Conservation (phyloP, 2,329 filamentous ascomycete genomes). For the Arthrobotrys sinensis region DNA sequence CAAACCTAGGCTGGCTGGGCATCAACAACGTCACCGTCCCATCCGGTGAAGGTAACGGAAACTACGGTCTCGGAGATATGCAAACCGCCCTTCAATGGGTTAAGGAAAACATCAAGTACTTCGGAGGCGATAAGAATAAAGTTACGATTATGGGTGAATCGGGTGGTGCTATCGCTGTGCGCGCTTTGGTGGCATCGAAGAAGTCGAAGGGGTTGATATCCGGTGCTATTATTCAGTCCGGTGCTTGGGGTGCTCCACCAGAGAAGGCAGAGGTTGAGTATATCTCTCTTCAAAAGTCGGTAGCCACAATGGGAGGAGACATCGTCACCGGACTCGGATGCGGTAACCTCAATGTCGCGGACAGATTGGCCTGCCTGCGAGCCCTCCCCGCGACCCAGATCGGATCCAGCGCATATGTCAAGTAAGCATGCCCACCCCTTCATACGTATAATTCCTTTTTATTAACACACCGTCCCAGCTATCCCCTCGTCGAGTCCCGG, state of each 20-base stretch:
- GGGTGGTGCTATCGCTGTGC: slow-evolving; percentile 66
- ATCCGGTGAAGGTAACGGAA: slow-evolving; percentile 66
- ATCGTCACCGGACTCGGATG: slow-evolving; percentile 24
- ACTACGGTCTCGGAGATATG: slow-evolving; percentile 69
- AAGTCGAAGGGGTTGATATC: slow-evolving; percentile 70
- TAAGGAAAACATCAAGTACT: slow-evolving; percentile 66
- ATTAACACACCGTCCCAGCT: neutral
- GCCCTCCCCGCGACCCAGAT: neutral
- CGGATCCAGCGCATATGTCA: neutral
- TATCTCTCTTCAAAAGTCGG: slow-evolving; percentile 9
- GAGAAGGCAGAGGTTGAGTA: slow-evolving; percentile 29
- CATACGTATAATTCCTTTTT: neutral
- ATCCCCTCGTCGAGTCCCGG: slow-evolving; percentile 29
- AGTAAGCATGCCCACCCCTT: neutral
- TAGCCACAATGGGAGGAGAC: neutral
- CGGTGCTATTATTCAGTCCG: slow-evolving; percentile 67
- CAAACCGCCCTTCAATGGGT: slow-evolving; percentile 68
- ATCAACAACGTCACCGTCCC: slow-evolving; percentile 64
- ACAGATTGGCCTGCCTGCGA: slow-evolving; percentile 21
- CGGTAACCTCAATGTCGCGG: neutral
- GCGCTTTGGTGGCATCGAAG: slow-evolving; percentile 71
- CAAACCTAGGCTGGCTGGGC: slow-evolving; percentile 31
- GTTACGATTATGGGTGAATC: slow-evolving; percentile 68
- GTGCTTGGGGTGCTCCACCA: slow-evolving; percentile 16
- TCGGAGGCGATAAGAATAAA: slow-evolving; percentile 66